These are phyloP conservation scores for Suillus luteus DNA, from an alignment of 768 basidiomycete genomes.

Conservation along the genomic window DNA sequence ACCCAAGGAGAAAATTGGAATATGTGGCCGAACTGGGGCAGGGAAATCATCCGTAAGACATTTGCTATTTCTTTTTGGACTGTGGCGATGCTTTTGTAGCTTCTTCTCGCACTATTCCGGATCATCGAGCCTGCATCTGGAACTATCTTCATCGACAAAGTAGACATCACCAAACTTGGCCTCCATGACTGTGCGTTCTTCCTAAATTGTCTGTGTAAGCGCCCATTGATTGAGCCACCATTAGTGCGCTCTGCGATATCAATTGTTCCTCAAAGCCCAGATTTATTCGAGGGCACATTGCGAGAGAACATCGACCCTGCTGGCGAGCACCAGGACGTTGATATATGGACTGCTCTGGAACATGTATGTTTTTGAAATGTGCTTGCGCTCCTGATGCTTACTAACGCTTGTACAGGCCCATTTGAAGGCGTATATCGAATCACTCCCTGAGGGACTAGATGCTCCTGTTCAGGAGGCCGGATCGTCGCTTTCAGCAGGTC, in stretches of 20 bases:
- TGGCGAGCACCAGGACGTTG: constrained; percentile 68
- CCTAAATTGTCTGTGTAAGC: not conserved
- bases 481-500: constrained; percentile 80
- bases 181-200: constrained; percentile 51
- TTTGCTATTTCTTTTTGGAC: not conserved
- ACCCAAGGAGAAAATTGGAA: constrained; percentile 85
- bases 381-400: not conserved
- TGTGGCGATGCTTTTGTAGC: constrained; percentile 30
- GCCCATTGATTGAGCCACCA: not conserved
- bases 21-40: constrained; percentile 82
- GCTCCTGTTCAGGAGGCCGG: constrained; percentile 78
- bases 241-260: constrained; percentile 73
- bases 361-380: constrained; percentile 42
- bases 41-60: constrained; percentile 70
- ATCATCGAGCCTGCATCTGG: constrained; percentile 73
- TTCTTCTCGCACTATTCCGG: constrained; percentile 73
- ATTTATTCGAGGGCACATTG: constrained; percentile 71
- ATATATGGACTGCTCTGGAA: constrained; percentile 86
- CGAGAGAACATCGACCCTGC: constrained; percentile 91
- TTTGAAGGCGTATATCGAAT: constrained; percentile 69
- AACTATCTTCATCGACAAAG: constrained; percentile 68
- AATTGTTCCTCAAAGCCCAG: constrained; percentile 83
- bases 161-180: constrained; percentile 78
- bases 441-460: constrained; percentile 67
- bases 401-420: constrained; percentile 46